A percentile compares a stretch with the other conserved stretches of the same genome.
Evolutionary conservation across 2,329 filamentous ascomycete species (phyloP).

Genomic region (Myriosclerotinia duriaeana): DNA sequence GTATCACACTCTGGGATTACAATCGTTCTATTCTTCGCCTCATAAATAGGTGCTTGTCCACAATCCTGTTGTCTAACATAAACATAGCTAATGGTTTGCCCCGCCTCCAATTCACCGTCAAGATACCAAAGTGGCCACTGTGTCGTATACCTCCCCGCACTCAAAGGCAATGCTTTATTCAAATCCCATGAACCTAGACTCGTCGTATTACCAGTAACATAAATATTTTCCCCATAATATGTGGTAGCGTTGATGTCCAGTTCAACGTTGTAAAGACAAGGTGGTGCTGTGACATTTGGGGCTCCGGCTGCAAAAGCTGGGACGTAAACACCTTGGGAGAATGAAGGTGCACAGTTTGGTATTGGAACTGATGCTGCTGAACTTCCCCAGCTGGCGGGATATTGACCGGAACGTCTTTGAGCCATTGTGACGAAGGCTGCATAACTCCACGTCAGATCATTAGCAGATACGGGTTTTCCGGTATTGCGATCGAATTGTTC

Average conservation of each 20-base stretch:
- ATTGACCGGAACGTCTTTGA: slow-evolving; percentile 53
- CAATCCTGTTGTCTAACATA: slow-evolving; percentile 49
- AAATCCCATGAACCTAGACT: slow-evolving; percentile 48
- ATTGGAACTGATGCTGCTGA: slow-evolving; percentile 49
- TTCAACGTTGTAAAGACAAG: slow-evolving; percentile 42
- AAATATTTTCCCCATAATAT: slow-evolving; percentile 50
- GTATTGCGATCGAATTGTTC: slow-evolving; percentile 63
- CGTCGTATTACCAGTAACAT: slow-evolving; percentile 46
- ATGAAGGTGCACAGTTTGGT: slow-evolving; percentile 48
- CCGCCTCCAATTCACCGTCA: slow-evolving; percentile 45
- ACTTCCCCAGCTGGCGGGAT: slow-evolving; percentile 57
- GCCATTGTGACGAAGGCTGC: slow-evolving; percentile 64
- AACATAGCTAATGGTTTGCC: slow-evolving; percentile 47
- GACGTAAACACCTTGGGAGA: slow-evolving; percentile 52
- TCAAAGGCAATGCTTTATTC: slow-evolving; percentile 40
- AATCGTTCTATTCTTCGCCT: slow-evolving; percentile 47
- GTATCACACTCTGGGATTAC: slow-evolving; percentile 44
- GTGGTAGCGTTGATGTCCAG: slow-evolving; percentile 51
- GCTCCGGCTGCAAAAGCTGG: slow-evolving; percentile 47
- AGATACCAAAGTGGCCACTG: slow-evolving; percentile 49
- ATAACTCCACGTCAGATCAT: slow-evolving; percentile 73
- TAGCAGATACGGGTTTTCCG: slow-evolving; percentile 58
- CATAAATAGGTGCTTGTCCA: slow-evolving; percentile 46
- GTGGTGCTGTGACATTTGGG: slow-evolving; percentile 33
- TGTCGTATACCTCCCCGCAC: slow-evolving; percentile 46